phyloP scores from a whole-genome alignment of 2,329 filamentous ascomycete genomes.

The Piedraia hortae region DNA sequence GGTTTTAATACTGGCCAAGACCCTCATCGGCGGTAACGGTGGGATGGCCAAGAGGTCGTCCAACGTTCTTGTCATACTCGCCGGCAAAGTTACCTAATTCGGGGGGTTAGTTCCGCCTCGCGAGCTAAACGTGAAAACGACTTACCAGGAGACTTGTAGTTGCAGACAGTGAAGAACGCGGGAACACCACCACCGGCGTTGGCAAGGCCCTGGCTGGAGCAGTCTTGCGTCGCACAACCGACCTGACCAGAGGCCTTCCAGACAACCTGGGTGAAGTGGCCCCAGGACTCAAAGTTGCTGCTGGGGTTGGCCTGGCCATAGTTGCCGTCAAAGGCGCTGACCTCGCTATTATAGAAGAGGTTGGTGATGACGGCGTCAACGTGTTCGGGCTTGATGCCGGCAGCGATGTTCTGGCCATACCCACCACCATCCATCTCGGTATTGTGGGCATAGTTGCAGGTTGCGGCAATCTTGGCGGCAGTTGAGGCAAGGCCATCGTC shows the following conservation, averaged over 20 bases:
- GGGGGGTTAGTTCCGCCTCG: constrained; percentile 3
- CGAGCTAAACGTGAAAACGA: not conserved
- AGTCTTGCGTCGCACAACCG: constrained; percentile 33
- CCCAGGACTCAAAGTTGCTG: constrained; percentile 38
- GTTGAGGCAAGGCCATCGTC: constrained; percentile 32
- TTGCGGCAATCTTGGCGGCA: constrained; percentile 34
- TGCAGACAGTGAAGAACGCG: constrained; percentile 63
- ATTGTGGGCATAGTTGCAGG: constrained; percentile 49
- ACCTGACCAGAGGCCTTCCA: constrained; percentile 36
- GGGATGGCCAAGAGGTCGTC: constrained; percentile 2
- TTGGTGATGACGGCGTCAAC: constrained; percentile 45
- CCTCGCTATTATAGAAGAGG: constrained; percentile 72
- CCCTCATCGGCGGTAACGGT: no score
- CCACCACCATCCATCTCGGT: constrained; percentile 30
- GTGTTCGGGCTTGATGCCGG: constrained; percentile 27
- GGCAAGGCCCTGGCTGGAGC: constrained; percentile 23
- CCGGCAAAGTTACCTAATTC: constrained; percentile 25
- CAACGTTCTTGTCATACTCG: constrained; percentile 26
- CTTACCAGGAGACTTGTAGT: constrained; percentile 53
- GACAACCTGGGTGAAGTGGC: constrained; percentile 51
- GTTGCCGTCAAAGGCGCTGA: constrained; percentile 24
- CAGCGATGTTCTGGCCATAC: constrained; percentile 85
- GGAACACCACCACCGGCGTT: constrained; percentile 16
- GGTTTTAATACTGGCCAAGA: no score
- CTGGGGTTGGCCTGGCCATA: constrained; percentile 34